Percentiles rank a stretch among this genome's conserved stretches.
phyloP scores from a whole-genome alignment of 176 grass and related monocot genomes.

The bread wheat (Triticum aestivum) region DNA sequence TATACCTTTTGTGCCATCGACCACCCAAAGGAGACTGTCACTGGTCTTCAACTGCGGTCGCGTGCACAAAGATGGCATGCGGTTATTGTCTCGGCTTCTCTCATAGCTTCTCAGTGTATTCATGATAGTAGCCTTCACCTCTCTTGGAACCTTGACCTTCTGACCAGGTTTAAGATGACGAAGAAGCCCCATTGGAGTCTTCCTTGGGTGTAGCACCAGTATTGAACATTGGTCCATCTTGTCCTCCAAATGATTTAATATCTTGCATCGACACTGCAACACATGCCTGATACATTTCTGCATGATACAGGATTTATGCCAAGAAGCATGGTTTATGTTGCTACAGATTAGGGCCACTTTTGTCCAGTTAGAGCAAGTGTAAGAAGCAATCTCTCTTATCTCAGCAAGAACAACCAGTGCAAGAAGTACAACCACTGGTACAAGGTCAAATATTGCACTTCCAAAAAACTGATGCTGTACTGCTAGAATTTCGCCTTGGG shows the following conservation, averaged over 20 bases:
- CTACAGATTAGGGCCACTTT: neutral
- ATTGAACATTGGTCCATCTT: neutral
- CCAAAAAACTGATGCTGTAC: too few relatives aligned
- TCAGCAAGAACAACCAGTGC: neutral
- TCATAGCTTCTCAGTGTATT: neutral
- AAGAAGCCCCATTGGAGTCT: neutral
- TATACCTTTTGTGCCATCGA: neutral
- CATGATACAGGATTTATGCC: neutral
- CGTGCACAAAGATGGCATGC: neutral
- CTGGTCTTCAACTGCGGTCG: neutral
- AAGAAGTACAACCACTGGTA: neutral
- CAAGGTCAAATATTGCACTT: neutral
- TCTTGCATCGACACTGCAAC: neutral
- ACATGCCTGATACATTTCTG: neutral
- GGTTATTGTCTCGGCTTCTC: neutral
- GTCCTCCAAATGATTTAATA: neutral
- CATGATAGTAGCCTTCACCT: neutral
- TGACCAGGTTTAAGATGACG: neutral
- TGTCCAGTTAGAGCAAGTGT: neutral
- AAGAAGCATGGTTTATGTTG: neutral
- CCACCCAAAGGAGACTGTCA: neutral
- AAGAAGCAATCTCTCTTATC: neutral
- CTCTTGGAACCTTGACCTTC: neutral
- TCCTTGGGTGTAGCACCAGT: neutral
- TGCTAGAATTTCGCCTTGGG: too few relatives aligned